Evolutionary conservation across 2,329 filamentous ascomycete genomes (phyloP), one percentile per base, ranked within the genome.

Genomic region (Amauroascus verrucosus): DNA sequence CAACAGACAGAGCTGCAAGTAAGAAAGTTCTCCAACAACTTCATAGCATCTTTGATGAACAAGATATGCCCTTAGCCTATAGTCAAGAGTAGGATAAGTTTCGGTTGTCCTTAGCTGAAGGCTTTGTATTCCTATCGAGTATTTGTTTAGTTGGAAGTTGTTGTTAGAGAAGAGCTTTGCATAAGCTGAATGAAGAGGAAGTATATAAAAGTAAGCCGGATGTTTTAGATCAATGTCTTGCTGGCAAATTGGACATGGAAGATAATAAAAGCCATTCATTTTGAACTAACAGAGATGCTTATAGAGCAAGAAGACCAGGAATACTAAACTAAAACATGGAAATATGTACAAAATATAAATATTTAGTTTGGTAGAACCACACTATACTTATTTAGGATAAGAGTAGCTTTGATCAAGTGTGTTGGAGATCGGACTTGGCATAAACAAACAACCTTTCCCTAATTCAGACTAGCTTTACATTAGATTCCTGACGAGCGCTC

Each of bases 31-130:
- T 41, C 32, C 18, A 40, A 52, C 53, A 28, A 51, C 8, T 20
- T 51, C 18, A 24, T 38, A 40, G 40, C 53, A 55, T 41, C 53
- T 51, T 18, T n/a, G 7, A 32, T 55, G 53, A 26, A 55, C 35
- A 48, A 55, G 53, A 40, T 37, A 32, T 40, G 53, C 14, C 41
- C 53, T 45, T 41, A 38, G 47, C 30, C 38, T 26, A 40, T 51
- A 46, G 5, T n/a, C 30, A 47, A 48, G 32, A 24, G 35, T 48
- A 47, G 53, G 38, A 46, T 46, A 51, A 13, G 22, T 52, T 51
- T 47, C 28, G 16, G 16, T 28, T 11, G 6, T 13, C 3, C 37
- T 35, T 51, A 41, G 20, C 40, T 16, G 30, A 32, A 38, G 28
- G 35, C 38, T 26, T 22, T 28, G 18, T 33, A 47, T 40, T 40